These are phyloP conservation scores for Sutorius australiensis DNA, from an alignment of 768 basidiomycete species.

Conservation along the genomic window DNA sequence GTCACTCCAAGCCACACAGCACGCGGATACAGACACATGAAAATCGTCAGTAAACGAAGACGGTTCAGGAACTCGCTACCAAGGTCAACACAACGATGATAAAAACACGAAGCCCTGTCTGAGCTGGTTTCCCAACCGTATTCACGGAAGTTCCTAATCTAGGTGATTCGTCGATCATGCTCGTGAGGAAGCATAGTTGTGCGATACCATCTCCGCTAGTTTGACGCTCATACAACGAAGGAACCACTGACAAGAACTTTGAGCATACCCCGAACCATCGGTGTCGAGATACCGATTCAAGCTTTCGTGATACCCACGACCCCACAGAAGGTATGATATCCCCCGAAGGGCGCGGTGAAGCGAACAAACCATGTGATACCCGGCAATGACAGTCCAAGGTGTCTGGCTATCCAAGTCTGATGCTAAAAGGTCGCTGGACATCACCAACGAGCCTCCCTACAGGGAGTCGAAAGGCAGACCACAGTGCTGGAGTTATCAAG, in stretches of 20 bases:
- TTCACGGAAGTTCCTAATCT: not conserved
- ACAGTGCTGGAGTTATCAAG: not conserved
- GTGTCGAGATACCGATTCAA: not conserved
- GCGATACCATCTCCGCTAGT: not conserved
- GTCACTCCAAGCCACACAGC: conserved; percentile 5
- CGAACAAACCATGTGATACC: conserved; percentile 2
- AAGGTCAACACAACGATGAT: not conserved
- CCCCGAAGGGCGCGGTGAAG: conserved; percentile 6
- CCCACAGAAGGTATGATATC: not conserved
- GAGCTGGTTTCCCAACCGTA: not conserved
- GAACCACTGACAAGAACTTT: not conserved
- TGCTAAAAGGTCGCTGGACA: not conserved
- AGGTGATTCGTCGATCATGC: not conserved
- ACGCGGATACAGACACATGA: not conserved
- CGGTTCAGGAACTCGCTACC: conserved; percentile 9
- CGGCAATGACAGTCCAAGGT: not conserved
- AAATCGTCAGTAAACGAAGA: not conserved
- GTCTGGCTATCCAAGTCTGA: not conserved
- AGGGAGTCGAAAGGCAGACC: not conserved
- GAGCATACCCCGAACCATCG: not conserved
- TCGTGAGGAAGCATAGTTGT: not conserved
- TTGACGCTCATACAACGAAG: not conserved
- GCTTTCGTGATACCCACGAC: not conserved
- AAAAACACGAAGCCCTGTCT: not conserved
- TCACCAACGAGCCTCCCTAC: not conserved